A percentile compares a stretch with the other conserved stretches of the same genome.
Conservation (phyloP, 1,284 basidiomycete genomes). For the Cutaneotrichosporon mucoides region DNA sequence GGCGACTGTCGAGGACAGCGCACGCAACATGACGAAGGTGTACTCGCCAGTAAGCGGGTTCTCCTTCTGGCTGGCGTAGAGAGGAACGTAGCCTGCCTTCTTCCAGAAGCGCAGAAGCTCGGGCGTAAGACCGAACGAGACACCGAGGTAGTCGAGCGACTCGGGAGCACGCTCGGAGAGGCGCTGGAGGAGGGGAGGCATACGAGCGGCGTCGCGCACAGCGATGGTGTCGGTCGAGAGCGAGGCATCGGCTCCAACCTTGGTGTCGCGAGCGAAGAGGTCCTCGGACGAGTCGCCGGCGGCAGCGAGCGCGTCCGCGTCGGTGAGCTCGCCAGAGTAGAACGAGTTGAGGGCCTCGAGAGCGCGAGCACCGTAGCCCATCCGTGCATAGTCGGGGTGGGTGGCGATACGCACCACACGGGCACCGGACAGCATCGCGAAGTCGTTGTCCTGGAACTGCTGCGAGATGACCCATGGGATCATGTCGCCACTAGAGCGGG, state of each 20-base stretch:
- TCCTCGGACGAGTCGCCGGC: background rate
- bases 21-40: constrained; percentile 89
- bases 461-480: constrained; percentile 96
- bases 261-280: constrained; percentile 10
- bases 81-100: constrained; percentile 79
- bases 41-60: constrained; percentile 97
- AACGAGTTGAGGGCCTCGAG: constrained; percentile 81
- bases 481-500: constrained; percentile 74
- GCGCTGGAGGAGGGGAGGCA: constrained; percentile 91
- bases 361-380: constrained; percentile 96
- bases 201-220: constrained; percentile 68
- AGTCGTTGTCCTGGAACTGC: constrained; percentile 89
- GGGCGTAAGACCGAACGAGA: constrained; percentile 90
- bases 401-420: constrained; percentile 90
- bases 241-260: constrained; percentile 37
- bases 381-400: constrained; percentile 94
- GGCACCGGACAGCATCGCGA: constrained; percentile 86
- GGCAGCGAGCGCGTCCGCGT: constrained; percentile 64
- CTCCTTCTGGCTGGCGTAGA: constrained; percentile 89
- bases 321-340: constrained; percentile 89
- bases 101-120: constrained; percentile 96
- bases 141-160: constrained; percentile 88
- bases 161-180: constrained; percentile 89
- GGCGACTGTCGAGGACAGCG: constrained; percentile 57
- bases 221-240: constrained; percentile 71